Base-by-base conservation (phyloP, 306 rosid species). In the barrel medic (Medicago truncatula) region DNA sequence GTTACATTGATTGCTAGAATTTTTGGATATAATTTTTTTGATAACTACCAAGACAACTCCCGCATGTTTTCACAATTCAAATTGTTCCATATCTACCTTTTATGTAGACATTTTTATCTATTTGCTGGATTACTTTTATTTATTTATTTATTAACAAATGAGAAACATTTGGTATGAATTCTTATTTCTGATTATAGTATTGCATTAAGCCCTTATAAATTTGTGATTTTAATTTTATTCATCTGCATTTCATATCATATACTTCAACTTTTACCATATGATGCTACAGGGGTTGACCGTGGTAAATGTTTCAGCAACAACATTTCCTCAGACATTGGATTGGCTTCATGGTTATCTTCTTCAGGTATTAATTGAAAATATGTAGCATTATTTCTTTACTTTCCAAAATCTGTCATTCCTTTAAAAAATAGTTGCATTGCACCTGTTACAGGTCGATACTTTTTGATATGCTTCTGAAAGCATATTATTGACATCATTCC, bases 291-390 rank as follows among this genome's bases (percentile, higher is more conserved):
- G 97, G 74, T 85, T 95, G 85, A 85, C 85, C 4, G 97, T 89
- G 34, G 98, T 88, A 78, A 92, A 85, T 66, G 92, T 92, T 74
- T 90, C 98, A 8, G 92, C 98, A 52, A 90, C 97, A 58, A 87
- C 96, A 73, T 92, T 92, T 86, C 96, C 97, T 18, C 98, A 92
- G 75, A 86, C 96, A 73, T 77, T 95, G 87, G 98, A 95, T 87
- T 89, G 92, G 97, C 86, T 95, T 81, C 97, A 92, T 18, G 71
- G 84, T 15, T 78, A 95, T 84, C 97, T 95, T 86, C 97, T 95
- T 66, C 93, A 92, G 98, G 98, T 95, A 81, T 13, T 49, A 50
- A 57, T n/a, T 41, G 59, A 61, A 50, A 71, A 71, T 62, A 40
- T 20, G 31, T 50, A n/a, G 46, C 46, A 40, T 54, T 20, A 56